Base-by-base conservation (phyloP, 768 basidiomycete genomes). In the Psilocybe azurescens region DNA sequence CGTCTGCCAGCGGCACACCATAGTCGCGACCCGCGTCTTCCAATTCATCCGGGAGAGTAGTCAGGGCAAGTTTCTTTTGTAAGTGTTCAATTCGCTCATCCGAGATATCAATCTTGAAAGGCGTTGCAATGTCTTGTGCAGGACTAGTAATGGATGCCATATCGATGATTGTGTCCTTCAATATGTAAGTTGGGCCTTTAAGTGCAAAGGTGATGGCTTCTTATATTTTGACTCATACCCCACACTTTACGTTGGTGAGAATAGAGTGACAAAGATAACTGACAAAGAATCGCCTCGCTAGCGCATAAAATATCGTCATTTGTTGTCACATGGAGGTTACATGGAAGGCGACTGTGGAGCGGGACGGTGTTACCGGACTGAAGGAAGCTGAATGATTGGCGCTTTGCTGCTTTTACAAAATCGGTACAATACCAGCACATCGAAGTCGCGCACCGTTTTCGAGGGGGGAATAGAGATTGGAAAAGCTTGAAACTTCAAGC, bases 41-140 rank as follows among this genome's bases (percentile, higher is more conserved):
- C 2, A 88, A 75, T 60, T 88, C 86, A 67, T 87, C 83, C 0
- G 88, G 87, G 13, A 88, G 77, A 2, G 70, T 74, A 0, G 79
- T 68, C 11, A 83, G 74, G 0, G 71, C 74, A 11, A 89, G 81
- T 63, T 86, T 88, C 48, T 68, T 65, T 3, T 69, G 70, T 14
- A 88, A 77, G 10, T 71, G 33, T 0, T 72, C 68, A 29, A 89
- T 70, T 13, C 77, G 67, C 1, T 66, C 67, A 47, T 83, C 82
- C 0, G 84, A 56, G 9, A 89, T 65, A 4, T 79, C 52, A 30
- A 89, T 78, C 33, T 66, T 75, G 79, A 86, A 89, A 0, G 79
- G 70, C 9, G 10, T 39, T 46, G n/a, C 30, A n/a, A 11, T 36
- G 24, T 13, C n/a, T 41, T n/a, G 53, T 10, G 39, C 11, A 28